Evolutionary conservation across 2,329 filamentous ascomycete genomes (phyloP), one percentile per base, ranked within the genome.

Genomic region (Ophiostoma pallidulum): DNA sequence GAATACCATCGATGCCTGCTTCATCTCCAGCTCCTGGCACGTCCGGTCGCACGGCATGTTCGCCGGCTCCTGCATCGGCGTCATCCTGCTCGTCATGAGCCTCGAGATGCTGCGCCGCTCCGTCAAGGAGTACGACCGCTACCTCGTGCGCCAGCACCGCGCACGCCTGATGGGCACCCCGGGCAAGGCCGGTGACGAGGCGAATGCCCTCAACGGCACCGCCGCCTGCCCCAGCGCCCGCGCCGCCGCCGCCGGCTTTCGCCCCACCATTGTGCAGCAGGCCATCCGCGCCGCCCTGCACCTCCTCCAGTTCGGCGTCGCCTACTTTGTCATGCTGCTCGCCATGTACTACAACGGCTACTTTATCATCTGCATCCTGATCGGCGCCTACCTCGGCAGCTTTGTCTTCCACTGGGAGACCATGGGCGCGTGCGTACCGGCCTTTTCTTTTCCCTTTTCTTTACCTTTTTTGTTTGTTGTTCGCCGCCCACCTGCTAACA

Each of bases 321-420:
- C 84, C 2, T 92, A 91, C 61, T 79, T 91, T 56, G 64, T 91
- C 58, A 91, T 92, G 86, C 65, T 84, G 66, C 64, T 67, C n/a
- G 73, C 72, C 53, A 77, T 78, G 73, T 78, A 78, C 61, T 80
- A 74, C 65, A 79, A 78, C 56, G 78, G 81, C 9, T 92, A 87
- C 64, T 74, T 92, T 53, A 86, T 92, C 62, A 82, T 91, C 50
- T 86, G 80, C 56, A 87, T 92, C 61, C 77, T 91, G 53, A 75
- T 91, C 47, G 87, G 87, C 2, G 78, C 83, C 0, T 87, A 78
- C 54, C 48, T 90, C 5, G 87, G 86, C 14, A 72, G 75, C 12
- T 86, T 89, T 53, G 59, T 86, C 50, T 91, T 87, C 60, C 76
- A 80, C 26, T 90, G 84, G 83, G 82, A 85, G 60, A 66, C 62